Conservation (phyloP, 768 basidiomycete genomes). For the Russula abietina region DNA sequence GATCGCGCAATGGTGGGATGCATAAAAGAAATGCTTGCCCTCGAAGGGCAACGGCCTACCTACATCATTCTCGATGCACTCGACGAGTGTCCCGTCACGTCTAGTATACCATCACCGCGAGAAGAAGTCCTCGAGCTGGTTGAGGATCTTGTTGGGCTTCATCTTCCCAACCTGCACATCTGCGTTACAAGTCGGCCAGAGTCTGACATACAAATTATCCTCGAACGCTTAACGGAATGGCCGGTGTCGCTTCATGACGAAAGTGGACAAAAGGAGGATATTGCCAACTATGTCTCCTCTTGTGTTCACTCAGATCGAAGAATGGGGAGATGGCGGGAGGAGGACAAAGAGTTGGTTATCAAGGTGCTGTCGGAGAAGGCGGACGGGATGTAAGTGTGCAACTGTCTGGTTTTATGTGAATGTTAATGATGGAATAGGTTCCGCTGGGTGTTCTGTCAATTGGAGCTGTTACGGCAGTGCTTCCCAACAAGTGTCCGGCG, state of each 20-base stretch:
- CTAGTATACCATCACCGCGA: not conserved
- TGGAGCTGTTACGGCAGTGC: not conserved
- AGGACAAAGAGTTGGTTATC: not conserved
- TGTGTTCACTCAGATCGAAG: not conserved
- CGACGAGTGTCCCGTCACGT: conserved; percentile 1
- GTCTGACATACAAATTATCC: not conserved
- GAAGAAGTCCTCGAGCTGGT: not conserved
- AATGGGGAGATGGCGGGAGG: not conserved
- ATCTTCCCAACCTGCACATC: not conserved
- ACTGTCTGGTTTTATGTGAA: not conserved
- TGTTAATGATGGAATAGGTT: conserved; percentile 1
- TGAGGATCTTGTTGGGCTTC: not conserved
- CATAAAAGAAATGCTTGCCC: conserved; percentile 1
- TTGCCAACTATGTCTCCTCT: not conserved
- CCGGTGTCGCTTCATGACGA: not conserved
- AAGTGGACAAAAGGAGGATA: not conserved
- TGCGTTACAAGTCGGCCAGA: conserved; percentile 1
- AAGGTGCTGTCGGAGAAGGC: not conserved
- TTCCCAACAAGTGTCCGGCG: not conserved
- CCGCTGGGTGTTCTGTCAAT: not conserved
- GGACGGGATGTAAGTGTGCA: conserved; percentile 1
- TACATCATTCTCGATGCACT: conserved; percentile 2
- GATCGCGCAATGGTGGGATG: not conserved
- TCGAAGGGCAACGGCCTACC: not conserved
- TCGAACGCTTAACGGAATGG: not conserved